Evolutionary conservation across 306 rosid genomes (phyloP).

Genomic region (Alnus glutinosa): DNA sequence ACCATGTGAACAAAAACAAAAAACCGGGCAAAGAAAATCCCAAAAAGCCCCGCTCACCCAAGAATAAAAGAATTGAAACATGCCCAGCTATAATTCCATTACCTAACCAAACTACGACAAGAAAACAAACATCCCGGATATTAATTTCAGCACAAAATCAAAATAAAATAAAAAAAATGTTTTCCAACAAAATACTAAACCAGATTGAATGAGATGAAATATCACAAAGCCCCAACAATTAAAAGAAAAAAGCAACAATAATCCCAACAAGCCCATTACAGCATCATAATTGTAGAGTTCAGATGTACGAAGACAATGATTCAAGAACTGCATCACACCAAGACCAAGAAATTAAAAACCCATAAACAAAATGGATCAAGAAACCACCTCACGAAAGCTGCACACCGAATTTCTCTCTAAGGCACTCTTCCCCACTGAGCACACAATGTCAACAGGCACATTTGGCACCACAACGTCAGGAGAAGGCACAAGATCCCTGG

Average conservation of each 20-base stretch:
- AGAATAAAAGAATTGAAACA: background rate
- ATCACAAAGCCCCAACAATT: background rate
- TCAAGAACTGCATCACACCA: background rate
- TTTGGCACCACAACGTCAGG: conserved; percentile 54
- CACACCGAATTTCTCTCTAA: conserved; percentile 53
- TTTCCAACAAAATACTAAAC: background rate
- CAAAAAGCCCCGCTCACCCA: background rate
- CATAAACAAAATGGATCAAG: conserved; percentile 17
- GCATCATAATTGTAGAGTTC: conserved; percentile 7
- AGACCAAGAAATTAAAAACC: conserved; percentile 5
- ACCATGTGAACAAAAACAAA: background rate
- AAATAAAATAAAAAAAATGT: background rate
- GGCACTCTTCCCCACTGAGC: conserved; percentile 40
- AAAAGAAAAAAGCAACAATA: background rate
- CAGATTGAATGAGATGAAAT: background rate
- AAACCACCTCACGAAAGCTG: conserved; percentile 70
- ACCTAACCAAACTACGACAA: background rate
- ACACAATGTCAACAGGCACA: conserved; percentile 66
- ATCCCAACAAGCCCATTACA: background rate
- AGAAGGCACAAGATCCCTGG: conserved; percentile 61
- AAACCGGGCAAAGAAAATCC: background rate
- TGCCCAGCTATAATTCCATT: background rate
- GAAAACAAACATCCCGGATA: background rate
- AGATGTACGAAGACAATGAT: conserved; percentile 2
- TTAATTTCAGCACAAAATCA: background rate